Conservation (phyloP, 805 yeast genomes). For the Zygosaccharomyces bailii region DNA sequence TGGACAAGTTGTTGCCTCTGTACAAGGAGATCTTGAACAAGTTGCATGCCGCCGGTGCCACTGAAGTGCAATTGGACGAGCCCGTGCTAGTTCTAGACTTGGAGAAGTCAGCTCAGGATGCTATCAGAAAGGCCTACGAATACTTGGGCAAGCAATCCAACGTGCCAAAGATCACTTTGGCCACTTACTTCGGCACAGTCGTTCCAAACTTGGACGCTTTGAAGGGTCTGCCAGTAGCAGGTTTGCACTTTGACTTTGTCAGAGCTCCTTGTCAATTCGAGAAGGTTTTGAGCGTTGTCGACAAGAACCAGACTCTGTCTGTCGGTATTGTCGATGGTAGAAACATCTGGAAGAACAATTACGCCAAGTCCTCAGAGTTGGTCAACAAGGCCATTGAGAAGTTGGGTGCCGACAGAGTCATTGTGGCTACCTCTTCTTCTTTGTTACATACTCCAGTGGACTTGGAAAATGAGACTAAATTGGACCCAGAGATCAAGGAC, state of each 20-base stretch:
- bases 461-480: constrained; percentile 85
- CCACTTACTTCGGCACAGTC: constrained; percentile 98
- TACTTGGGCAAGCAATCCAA: constrained; percentile 60
- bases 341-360: constrained; percentile 99
- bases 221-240: constrained; percentile 87
- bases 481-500: constrained; percentile 86
- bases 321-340: constrained; percentile 99
- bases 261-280: constrained; percentile 96
- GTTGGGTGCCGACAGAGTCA: constrained; percentile 81
- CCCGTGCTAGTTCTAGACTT: constrained; percentile 94
- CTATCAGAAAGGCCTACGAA: constrained; percentile 85
- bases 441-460: constrained; percentile 98
- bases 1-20: constrained; percentile 88
- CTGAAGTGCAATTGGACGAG: constrained; percentile 93
- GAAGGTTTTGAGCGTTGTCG: constrained; percentile 64
- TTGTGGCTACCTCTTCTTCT: constrained; percentile 94
- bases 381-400: constrained; percentile 80
- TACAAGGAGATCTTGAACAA: constrained; percentile 85
- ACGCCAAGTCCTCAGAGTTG: constrained; percentile 75
- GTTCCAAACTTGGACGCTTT: constrained; percentile 92
- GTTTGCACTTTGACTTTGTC: constrained; percentile 94
- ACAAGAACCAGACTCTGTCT: constrained; percentile 74
- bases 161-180: constrained; percentile 74
- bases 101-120: constrained; percentile 76
- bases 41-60: constrained; percentile 93